Base-by-base conservation (phyloP, 2,329 filamentous ascomycete genomes). In the Chalaropsis ovoidea region DNA sequence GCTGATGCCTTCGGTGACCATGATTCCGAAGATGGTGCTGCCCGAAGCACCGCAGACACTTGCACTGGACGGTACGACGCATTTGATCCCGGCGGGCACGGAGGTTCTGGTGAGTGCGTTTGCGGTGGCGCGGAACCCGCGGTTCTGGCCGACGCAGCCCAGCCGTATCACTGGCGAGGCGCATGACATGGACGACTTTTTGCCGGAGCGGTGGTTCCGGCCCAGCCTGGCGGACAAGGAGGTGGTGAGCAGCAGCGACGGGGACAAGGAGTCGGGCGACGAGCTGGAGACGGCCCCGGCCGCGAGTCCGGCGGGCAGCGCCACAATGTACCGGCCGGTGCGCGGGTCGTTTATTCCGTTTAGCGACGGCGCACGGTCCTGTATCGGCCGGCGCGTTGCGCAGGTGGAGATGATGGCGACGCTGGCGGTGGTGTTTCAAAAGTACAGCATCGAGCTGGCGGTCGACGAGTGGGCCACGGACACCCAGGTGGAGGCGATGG, bases 171-270 rank as follows among this genome's bases (percentile, higher is more conserved):
- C 75, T 0, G 75, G 72, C 0, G 75, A 73, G 27, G 68, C 74
- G 19, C 75, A 82, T 62, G 87, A 92, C 70, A 74, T 89, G 0
- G 78, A 86, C 64, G 82, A 87, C 67, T 93, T 86, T 74, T 77
- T 84, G 61, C 88, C 89, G 0, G 86, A 89, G 73, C 81, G 89
- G 54, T 92, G 89, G 89, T 82, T 89, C 68, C 75, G 77, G 24
- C 73, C 71, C 31, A 63, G 22, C 35, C 17, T 42, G 17, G 4
- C 35, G 24, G 5, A 17, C 31, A 49, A 11, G 45, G 19, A 49
- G 3, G 17, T 3, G 17, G 71, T 70, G 10, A 71, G 65, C 19
- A 71, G 64, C 5, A 68, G 68, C 27, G 65, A 54, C 39, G 68
- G 64, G 13, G 63, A 64, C 45, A 65, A 7, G 72, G 72, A 24